A percentile compares a stretch with the other conserved stretches of the same genome.
Conservation (phyloP, 768 basidiomycete genomes). For the Suillus occidentalis region DNA sequence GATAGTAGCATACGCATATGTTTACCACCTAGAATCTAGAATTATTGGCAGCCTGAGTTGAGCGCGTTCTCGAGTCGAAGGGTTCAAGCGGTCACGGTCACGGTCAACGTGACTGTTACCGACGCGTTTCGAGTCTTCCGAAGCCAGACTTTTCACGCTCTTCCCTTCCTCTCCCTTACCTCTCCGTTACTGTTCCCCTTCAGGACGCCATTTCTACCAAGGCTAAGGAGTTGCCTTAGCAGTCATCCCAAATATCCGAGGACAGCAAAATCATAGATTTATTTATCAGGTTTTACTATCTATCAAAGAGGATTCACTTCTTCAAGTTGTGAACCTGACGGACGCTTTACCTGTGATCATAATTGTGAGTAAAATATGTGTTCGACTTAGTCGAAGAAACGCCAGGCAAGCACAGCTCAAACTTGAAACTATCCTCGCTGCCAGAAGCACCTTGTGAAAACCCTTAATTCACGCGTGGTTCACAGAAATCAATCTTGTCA, state of each 20-base stretch:
- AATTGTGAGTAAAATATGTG: constrained; percentile 17
- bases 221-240: constrained; percentile 19
- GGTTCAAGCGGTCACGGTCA: not conserved
- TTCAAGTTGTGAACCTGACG: constrained; percentile 10
- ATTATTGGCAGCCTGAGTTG: not conserved
- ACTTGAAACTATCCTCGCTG: constrained; percentile 27
- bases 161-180: constrained; percentile 29
- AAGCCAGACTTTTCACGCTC: constrained; percentile 18
- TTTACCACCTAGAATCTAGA: not conserved
- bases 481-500: constrained; percentile 28
- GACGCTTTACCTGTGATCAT: constrained; percentile 13
- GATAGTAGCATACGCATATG: not conserved
- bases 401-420: constrained; percentile 25
- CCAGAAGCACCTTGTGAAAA: constrained; percentile 26
- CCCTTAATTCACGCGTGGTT: constrained; percentile 24
- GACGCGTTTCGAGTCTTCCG: not conserved
- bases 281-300: constrained; percentile 30
- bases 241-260: constrained; percentile 23
- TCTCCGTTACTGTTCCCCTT: constrained; percentile 34
- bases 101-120: not conserved
- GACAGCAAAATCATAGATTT: constrained; percentile 22
- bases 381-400: constrained; percentile 17
- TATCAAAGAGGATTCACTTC: constrained; percentile 20
- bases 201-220: constrained; percentile 19
- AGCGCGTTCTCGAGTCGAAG: not conserved